Percentiles rank a stretch among this genome's conserved stretches.
Evolutionary conservation across 176 grass and related monocot genomes (phyloP).

Genomic region (Chrysopogon serrulatus): DNA sequence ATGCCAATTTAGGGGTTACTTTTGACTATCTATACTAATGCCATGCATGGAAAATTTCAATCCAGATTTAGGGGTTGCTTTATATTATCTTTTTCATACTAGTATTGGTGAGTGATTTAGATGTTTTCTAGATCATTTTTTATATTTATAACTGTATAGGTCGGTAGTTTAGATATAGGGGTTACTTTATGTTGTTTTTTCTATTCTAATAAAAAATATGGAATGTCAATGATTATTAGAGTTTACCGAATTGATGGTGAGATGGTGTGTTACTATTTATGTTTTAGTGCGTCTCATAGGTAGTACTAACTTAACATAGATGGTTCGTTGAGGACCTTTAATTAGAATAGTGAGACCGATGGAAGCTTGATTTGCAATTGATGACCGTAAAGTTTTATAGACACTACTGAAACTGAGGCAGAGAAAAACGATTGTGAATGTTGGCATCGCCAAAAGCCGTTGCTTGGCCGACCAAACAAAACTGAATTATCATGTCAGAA

Average conservation of each 20-base stretch:
- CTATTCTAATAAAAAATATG: neutral
- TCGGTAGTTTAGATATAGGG: neutral
- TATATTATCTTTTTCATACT: neutral
- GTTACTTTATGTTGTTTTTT: neutral
- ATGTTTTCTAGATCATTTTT: neutral
- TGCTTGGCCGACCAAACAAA: constrained; percentile 20
- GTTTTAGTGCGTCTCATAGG: neutral
- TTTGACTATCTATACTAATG: neutral
- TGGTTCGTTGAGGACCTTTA: neutral
- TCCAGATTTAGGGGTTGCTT: too few species aligned
- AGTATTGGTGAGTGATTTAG: neutral
- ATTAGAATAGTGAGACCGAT: neutral
- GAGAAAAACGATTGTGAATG: constrained; percentile 14
- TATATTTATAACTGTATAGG: neutral
- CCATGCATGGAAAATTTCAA: neutral
- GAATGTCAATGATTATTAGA: neutral
- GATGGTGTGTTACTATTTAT: neutral
- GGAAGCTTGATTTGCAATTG: neutral
- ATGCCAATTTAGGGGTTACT: neutral
- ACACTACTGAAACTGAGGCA: neutral
- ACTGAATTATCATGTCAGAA: neutral
- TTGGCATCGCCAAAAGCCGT: constrained; percentile 19
- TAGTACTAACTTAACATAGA: neutral
- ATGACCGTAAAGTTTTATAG: neutral
- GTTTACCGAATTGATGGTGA: neutral